Base-by-base conservation (phyloP, 2,329 filamentous ascomycete genomes). In the Xylariomycetidae sp. region DNA sequence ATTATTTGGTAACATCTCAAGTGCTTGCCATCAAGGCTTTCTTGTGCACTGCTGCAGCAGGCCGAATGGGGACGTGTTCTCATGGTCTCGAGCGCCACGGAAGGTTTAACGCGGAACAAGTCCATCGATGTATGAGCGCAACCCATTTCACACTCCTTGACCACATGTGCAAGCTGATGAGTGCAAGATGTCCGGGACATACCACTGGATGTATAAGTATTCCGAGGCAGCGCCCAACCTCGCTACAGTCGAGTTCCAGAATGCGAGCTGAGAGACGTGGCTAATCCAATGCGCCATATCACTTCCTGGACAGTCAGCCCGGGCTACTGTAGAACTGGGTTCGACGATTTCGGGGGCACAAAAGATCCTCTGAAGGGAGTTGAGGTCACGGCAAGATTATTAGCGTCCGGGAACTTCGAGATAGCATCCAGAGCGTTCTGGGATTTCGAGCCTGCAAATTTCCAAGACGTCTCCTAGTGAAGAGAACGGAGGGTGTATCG, bases 371-470 rank as follows among this genome's bases (percentile, higher is more conserved):
- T 40, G 9, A 31, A 40, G 20, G 34, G 33, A n/a, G 38, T 39
- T 10, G 41, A 43, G 26, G 30, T 37, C 11, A 37, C 37, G 25
- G 33, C 28, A 16, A 42, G 39, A 25, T 25, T 45, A 25, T 30
- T 44, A 31, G 37, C 43, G 30, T 34, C 32, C 7, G 35, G 27
- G 29, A 36, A 31, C 27, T 28, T 31, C 5, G 34, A 41, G 12
- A 42, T 48, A 29, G 25, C 37, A n/a, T 25, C 32, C 19, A 41
- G 37, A 12, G 44, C 38, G 7, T 47, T 35, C 28, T 42, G 29
- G 28, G 41, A 42, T 15, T 44, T 36, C 20, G 41, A 46, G 32
- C 17, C 45, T 16, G 40, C 35, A n/a, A 35, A 42, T 20, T 44
- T 44, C 14, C 31, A 31, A 18, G 30, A 36, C 18, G 34, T 44